A percentile compares a stretch with the other conserved stretches of the same genome.
These are phyloP conservation scores for Pelargonium exstipulatum DNA, from an alignment of 441 rosid species.

Conservation along the genomic window DNA sequence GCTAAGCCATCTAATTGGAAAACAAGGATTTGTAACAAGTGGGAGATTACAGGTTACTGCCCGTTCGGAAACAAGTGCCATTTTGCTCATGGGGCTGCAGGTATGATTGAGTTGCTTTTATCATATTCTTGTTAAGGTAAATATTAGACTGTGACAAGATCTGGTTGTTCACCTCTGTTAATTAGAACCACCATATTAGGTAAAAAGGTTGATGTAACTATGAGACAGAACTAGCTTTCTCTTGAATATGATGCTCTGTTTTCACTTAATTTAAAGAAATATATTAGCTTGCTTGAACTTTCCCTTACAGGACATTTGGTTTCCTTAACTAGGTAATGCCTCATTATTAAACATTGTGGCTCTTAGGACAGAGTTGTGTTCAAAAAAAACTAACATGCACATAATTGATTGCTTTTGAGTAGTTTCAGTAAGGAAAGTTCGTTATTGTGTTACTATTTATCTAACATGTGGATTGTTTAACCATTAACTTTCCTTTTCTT, in stretches of 20 bases:
- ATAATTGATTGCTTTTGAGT: background rate
- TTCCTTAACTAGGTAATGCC: background rate
- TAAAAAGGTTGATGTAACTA: too few species aligned
- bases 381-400: background rate
- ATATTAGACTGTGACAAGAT: conserved; percentile 10
- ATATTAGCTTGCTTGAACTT: conserved; percentile 12
- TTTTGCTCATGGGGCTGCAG: conserved; percentile 86
- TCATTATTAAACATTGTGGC: background rate
- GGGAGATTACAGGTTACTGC: conserved; percentile 77
- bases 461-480: background rate
- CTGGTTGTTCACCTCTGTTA: background rate
- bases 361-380: background rate
- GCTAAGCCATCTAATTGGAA: conserved; percentile 81
- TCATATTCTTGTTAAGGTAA: background rate
- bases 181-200: too few species aligned
- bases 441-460: background rate
- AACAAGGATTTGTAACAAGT: conserved; percentile 82
- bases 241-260: too few species aligned
- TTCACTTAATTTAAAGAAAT: background rate
- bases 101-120: conserved; percentile 30
- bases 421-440: background rate
- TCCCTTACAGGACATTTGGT: background rate
- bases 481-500: background rate
- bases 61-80: conserved; percentile 79
- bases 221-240: too few species aligned